Percentiles rank a stretch among this genome's conserved stretches.
These are phyloP conservation scores for Diospyros kaki DNA, from an alignment of 148 eudicot genomes.

Conservation along the genomic window DNA sequence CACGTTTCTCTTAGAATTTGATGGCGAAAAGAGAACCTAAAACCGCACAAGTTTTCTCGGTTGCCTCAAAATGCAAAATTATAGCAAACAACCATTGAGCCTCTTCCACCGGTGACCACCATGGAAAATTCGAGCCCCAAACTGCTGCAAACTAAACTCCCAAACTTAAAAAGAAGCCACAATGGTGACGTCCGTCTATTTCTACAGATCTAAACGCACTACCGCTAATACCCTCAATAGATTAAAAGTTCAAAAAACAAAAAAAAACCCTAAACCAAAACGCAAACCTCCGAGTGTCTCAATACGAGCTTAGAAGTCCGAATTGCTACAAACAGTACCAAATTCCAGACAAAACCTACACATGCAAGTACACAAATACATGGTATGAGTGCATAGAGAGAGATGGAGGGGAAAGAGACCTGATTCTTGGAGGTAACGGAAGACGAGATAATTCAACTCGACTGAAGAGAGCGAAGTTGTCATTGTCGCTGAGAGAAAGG, in stretches of 20 bases:
- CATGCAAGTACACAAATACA: background rate
- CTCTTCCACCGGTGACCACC: background rate
- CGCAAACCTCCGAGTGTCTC: background rate
- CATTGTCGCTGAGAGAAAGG: slow-evolving; percentile 26
- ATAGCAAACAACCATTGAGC: background rate
- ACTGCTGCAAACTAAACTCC: background rate
- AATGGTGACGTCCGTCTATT: too few relatives aligned
- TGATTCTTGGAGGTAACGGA: slow-evolving; percentile 83
- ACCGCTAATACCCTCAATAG: too few relatives aligned
- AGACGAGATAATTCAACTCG: slow-evolving; percentile 65
- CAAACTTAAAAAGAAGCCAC: background rate
- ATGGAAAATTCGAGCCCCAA: background rate
- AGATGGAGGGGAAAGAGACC: slow-evolving; percentile 27
- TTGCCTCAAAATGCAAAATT: background rate
- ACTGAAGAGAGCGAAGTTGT: slow-evolving; percentile 42
- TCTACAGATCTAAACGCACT: background rate
- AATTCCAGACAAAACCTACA: background rate
- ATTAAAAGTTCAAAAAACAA: background rate
- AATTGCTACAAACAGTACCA: background rate
- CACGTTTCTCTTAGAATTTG: background rate
- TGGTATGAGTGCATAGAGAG: background rate
- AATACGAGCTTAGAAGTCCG: background rate
- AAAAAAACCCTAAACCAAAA: slow-evolving; percentile 4
- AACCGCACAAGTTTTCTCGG: background rate
- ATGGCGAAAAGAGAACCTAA: too few relatives aligned